phyloP scores from a whole-genome alignment of 495 filamentous ascomycete genomes.

The Friedmanniomyces endolithicus region DNA sequence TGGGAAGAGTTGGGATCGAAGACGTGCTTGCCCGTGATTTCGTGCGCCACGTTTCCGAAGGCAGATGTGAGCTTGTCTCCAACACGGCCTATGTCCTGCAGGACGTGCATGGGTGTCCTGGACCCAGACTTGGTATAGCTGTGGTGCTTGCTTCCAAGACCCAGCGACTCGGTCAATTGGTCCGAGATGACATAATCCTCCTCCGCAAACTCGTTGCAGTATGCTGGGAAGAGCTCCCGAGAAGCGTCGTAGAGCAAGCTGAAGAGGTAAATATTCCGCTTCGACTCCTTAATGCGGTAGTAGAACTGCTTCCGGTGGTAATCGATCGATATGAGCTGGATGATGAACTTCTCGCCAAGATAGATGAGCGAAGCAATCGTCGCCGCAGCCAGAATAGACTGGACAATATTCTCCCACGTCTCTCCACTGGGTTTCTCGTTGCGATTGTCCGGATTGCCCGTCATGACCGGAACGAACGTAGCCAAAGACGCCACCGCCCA shows the following conservation, averaged over 20 bases:
- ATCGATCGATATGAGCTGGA: slow-evolving; percentile 85
- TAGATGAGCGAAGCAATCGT: slow-evolving; percentile 68
- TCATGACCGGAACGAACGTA: slow-evolving; percentile 60
- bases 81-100: slow-evolving; percentile 65
- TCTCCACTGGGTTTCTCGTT: not conserved
- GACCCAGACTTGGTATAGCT: slow-evolving; percentile 42
- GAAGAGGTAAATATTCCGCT: slow-evolving; percentile 67
- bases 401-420: slow-evolving; percentile 50
- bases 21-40: slow-evolving; percentile 87
- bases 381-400: slow-evolving; percentile 59
- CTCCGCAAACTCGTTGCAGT: slow-evolving; percentile 77
- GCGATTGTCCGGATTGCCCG: slow-evolving; percentile 29
- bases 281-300: slow-evolving; percentile 73
- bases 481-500: slow-evolving; percentile 72
- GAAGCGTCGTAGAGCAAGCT: slow-evolving; percentile 82
- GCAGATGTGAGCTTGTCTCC: slow-evolving; percentile 84
- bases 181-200: slow-evolving; percentile 87
- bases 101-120: slow-evolving; percentile 61
- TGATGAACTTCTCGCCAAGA: slow-evolving; percentile 66
- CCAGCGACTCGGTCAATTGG: slow-evolving; percentile 41
- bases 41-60: slow-evolving; percentile 87
- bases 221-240: slow-evolving; percentile 72
- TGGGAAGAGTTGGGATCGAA: slow-evolving; percentile 85
- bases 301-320: slow-evolving; percentile 94
- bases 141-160: slow-evolving; percentile 33